Conservation (phyloP, 257 asterid genomes). For the Salvia miltiorrhiza region DNA sequence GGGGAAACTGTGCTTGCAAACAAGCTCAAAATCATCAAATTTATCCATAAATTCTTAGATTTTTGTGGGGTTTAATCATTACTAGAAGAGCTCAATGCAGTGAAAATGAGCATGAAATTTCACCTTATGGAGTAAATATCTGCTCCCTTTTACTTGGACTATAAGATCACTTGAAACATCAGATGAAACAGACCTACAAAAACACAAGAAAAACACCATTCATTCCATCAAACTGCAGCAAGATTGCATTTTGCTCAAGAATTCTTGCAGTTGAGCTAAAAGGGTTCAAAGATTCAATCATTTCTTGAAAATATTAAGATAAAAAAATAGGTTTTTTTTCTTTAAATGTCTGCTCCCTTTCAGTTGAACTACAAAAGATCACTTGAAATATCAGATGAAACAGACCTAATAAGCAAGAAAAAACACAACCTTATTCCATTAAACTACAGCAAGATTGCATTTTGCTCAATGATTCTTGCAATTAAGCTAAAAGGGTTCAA, state of each 20-base stretch:
- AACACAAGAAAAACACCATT: slow-evolving; percentile 18
- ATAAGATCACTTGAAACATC: slow-evolving; percentile 84
- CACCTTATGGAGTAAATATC: slow-evolving; percentile 90
- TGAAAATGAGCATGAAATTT: neutral
- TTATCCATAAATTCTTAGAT: neutral
- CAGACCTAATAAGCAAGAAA: slow-evolving; percentile 53
- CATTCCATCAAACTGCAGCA: neutral
- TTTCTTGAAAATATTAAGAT: neutral
- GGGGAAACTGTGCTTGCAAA: slow-evolving; percentile 64
- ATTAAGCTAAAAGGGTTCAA: neutral
- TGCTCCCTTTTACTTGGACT: slow-evolving; percentile 67
- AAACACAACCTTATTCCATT: neutral
- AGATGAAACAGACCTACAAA: slow-evolving; percentile 79
- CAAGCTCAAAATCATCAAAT: neutral
- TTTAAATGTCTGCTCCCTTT: slow-evolving; percentile 65
- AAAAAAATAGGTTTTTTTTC: too few relatives aligned
- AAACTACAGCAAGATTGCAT: neutral
- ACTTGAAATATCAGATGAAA: slow-evolving; percentile 76
- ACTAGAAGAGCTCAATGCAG: neutral
- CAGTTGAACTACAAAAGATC: slow-evolving; percentile 79
- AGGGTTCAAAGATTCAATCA: neutral
- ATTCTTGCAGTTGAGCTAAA: neutral
- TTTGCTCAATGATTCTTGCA: neutral
- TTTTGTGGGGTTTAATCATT: neutral
- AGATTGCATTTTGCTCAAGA: neutral